A percentile compares a stretch with the other conserved stretches of the same genome.
These are phyloP conservation scores for Backusella westeae DNA, from an alignment of 192 early-diverging fungal genomes.

Conservation along the genomic window DNA sequence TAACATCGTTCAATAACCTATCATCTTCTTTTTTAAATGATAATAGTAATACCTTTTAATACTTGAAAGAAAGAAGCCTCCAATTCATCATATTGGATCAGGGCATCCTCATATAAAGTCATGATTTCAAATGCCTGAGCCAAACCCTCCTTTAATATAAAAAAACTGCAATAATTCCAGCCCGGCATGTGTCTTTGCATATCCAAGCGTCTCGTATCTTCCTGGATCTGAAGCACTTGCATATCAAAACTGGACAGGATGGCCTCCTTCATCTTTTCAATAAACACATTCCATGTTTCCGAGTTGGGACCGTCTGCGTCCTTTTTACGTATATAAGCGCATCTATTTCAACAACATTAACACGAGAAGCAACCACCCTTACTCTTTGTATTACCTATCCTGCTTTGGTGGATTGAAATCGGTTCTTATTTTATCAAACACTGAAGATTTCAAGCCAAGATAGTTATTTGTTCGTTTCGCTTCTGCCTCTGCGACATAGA, in stretches of 20 bases:
- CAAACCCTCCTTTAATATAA: conserved; percentile 92
- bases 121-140: conserved; percentile 85
- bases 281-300: conserved; percentile 71
- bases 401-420: conserved; percentile 74
- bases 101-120: conserved; percentile 83
- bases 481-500: conserved; percentile 63
- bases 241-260: conserved; percentile 71
- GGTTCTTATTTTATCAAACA: conserved; percentile 83
- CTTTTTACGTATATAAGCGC: conserved; percentile 44
- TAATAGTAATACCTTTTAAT: conserved; percentile 54
- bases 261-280: conserved; percentile 71
- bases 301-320: conserved; percentile 36
- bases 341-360: conserved; percentile 26
- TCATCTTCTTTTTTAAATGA: not conserved
- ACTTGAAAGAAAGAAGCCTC: conserved; percentile 95
- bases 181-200: conserved; percentile 93
- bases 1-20: too few relatives aligned
- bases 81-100: conserved; percentile 95
- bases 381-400: conserved; percentile 45
- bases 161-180: conserved; percentile 99
- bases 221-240: conserved; percentile 82
- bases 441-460: conserved; percentile 61
- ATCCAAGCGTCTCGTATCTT: conserved; percentile 86
- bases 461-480: conserved; percentile 55
- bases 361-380: not conserved